These are phyloP conservation scores for Lactarius hatsudake DNA, from an alignment of 768 basidiomycete species.

Conservation along the genomic window DNA sequence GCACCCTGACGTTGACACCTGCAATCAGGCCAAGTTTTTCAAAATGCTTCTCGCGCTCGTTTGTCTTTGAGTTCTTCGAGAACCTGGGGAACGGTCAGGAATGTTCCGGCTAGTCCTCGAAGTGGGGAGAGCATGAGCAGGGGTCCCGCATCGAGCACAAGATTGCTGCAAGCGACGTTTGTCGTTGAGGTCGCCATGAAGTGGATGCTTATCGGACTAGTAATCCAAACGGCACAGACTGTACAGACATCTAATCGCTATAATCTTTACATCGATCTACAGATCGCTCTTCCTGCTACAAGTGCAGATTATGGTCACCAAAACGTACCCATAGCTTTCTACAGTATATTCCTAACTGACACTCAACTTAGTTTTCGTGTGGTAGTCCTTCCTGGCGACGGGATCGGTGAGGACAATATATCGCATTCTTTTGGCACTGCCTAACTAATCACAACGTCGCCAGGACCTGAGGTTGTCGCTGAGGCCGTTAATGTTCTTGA, in stretches of 20 bases:
- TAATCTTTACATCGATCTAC: conserved; percentile 6
- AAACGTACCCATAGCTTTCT: conserved; percentile 29
- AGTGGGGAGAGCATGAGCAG: conserved; percentile 86
- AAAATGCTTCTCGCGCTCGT: conserved; percentile 85
- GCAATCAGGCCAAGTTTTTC: conserved; percentile 71
- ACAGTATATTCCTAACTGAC: conserved; percentile 4
- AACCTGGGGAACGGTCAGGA: conserved; percentile 87
- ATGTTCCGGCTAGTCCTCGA: conserved; percentile 82
- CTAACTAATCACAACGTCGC: conserved; percentile 1
- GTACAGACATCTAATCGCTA: background rate
- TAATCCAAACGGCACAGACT: background rate
- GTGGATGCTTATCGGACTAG: background rate
- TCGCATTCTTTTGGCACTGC: background rate
- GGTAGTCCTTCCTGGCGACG: conserved; percentile 92
- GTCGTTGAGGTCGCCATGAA: conserved; percentile 24
- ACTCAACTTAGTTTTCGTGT: conserved; percentile 66
- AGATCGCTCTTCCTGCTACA: background rate
- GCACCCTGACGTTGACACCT: conserved; percentile 71
- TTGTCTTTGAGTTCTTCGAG: conserved; percentile 87
- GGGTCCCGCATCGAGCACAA: conserved; percentile 93
- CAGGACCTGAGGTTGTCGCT: conserved; percentile 86
- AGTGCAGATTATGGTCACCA: conserved; percentile 13
- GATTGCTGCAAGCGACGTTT: conserved; percentile 59
- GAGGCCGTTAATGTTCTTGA: conserved; percentile 86
- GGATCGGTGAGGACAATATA: conserved; percentile 65